Conservation (phyloP, 495 filamentous ascomycete species). For the Hyaloscypha bicolor region DNA sequence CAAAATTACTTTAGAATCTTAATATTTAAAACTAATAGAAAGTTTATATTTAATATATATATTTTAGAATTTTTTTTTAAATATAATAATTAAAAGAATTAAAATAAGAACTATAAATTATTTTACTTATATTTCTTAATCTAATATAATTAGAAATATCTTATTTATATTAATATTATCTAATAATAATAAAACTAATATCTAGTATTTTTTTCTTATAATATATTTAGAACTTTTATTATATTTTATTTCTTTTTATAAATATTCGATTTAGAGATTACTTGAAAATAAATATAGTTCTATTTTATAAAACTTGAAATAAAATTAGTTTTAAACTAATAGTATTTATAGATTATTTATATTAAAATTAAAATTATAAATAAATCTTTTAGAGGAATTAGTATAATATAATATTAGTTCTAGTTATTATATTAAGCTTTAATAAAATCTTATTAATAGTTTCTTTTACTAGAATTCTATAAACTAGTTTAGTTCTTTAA, state of each 20-base stretch:
- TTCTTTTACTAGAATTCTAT: no score
- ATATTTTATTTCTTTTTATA: slow-evolving; percentile 6
- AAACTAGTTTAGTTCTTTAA: no score
- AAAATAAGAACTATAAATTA: slow-evolving; percentile 13
- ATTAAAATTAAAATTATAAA: no score
- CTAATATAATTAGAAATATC: slow-evolving; percentile 15
- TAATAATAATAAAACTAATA: slow-evolving; percentile 14
- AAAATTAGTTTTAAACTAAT: no score
- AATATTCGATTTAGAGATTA: slow-evolving; percentile 5
- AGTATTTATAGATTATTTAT: no score
- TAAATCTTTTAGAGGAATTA: no score
- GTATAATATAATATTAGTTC: no score
- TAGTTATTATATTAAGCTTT: no score
- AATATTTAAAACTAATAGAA: slow-evolving; percentile 5
- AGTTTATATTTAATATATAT: slow-evolving; percentile 17
- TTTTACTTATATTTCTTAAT: slow-evolving; percentile 11
- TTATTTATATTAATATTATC: slow-evolving; percentile 20
- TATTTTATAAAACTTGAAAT: neutral
- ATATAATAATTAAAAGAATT: slow-evolving; percentile 18
- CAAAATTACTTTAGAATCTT: neutral
- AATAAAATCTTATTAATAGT: no score
- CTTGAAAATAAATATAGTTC: slow-evolving; percentile 17
- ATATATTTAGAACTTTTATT: slow-evolving; percentile 13
- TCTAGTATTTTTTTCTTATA: slow-evolving; percentile 15
- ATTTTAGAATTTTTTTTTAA: slow-evolving; percentile 18